These are phyloP conservation scores for Corchorus olitorius DNA, from an alignment of 345 rosid genomes.

Conservation along the genomic window DNA sequence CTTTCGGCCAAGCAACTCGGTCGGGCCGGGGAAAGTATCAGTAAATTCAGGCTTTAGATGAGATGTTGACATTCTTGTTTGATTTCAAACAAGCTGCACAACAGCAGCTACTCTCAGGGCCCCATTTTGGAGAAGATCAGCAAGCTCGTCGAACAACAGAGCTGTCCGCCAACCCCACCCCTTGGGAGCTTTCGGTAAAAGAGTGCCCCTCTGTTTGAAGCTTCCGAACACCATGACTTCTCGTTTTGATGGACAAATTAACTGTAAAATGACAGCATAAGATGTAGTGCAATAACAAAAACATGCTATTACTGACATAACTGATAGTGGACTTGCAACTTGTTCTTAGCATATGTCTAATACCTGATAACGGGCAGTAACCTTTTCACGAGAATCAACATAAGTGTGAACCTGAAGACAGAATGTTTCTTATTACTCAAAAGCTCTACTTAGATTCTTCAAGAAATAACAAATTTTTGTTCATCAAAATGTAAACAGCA, in stretches of 20 bases:
- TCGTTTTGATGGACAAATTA: conserved; percentile 94
- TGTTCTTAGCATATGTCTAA: conserved; percentile 5
- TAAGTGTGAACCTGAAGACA: conserved; percentile 72
- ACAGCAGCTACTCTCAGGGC: conserved; percentile 80
- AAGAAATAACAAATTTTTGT: neutral
- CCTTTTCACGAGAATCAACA: conserved; percentile 90
- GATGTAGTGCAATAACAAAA: neutral
- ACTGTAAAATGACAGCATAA: conserved; percentile 33
- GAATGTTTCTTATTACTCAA: neutral
- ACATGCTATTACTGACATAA: neutral
- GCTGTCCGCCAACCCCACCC: conserved; percentile 99
- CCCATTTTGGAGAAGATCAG: conserved; percentile 86
- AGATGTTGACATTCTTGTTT: neutral
- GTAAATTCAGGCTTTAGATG: neutral
- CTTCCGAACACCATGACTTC: conserved; percentile 90
- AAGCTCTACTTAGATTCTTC: neutral
- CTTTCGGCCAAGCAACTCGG: neutral
- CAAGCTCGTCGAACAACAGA: conserved; percentile 79
- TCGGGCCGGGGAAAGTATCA: neutral
- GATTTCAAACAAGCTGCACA: conserved; percentile 75
- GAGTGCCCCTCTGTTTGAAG: conserved; percentile 85
- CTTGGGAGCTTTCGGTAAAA: conserved; percentile 94
- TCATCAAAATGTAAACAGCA: neutral
- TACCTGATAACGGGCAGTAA: conserved; percentile 96
- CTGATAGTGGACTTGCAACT: neutral